Conservation (phyloP, 805 yeast genomes). For the Ogataea naganishii region DNA sequence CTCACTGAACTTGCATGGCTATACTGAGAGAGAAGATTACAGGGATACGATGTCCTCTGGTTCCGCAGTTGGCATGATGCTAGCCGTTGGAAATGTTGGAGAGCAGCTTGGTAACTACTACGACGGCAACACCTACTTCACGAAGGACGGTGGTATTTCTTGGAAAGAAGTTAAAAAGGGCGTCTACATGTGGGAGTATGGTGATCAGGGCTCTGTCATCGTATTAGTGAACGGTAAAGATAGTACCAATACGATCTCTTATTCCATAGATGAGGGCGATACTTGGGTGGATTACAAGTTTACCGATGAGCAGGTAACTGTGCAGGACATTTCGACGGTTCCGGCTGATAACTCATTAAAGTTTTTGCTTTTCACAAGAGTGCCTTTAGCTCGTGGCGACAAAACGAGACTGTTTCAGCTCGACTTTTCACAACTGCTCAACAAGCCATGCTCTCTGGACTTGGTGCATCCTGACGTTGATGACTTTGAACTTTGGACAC, state of each 20-base stretch:
- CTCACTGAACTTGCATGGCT: slow-evolving; percentile 79
- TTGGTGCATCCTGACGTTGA: slow-evolving; percentile 31
- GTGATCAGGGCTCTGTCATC: slow-evolving; percentile 83
- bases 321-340: slow-evolving; percentile 72
- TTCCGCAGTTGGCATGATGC: slow-evolving; percentile 76
- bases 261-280: slow-evolving; percentile 70
- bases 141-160: slow-evolving; percentile 78
- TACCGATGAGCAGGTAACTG: slow-evolving; percentile 45
- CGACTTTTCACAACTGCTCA: slow-evolving; percentile 44
- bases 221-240: slow-evolving; percentile 58
- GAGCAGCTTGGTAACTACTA: slow-evolving; percentile 37
- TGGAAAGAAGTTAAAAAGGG: slow-evolving; percentile 77
- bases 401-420: slow-evolving; percentile 43
- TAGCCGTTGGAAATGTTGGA: slow-evolving; percentile 86
- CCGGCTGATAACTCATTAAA: slow-evolving; percentile 80
- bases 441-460: slow-evolving; percentile 41
- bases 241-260: slow-evolving; percentile 49
- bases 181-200: slow-evolving; percentile 82
- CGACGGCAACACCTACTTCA: slow-evolving; percentile 46
- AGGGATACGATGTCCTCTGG: slow-evolving; percentile 81
- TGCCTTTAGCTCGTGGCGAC: slow-evolving; percentile 37
- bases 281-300: slow-evolving; percentile 65
- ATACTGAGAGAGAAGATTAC: slow-evolving; percentile 69
- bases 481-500: slow-evolving; percentile 58
- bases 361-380: slow-evolving; percentile 55